These are phyloP conservation scores for Syzygium aromaticum DNA, from an alignment of 345 rosid species.

Conservation along the genomic window DNA sequence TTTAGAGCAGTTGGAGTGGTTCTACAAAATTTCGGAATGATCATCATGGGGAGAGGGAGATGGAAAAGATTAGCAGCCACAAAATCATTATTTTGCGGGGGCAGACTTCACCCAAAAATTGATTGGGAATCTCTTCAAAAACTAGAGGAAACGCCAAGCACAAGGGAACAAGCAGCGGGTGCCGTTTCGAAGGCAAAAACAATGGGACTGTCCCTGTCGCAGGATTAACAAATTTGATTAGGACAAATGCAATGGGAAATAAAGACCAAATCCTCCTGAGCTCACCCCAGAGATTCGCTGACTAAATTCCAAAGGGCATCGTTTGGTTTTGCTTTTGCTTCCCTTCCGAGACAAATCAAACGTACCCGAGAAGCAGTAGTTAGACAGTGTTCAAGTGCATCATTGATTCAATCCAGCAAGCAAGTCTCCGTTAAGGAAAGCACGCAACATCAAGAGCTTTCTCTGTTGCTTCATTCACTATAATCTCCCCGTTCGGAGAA, in stretches of 20 bases:
- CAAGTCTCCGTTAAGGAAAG: neutral
- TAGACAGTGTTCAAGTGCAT: neutral
- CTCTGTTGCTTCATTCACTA: neutral
- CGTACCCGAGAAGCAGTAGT: neutral
- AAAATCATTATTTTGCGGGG: neutral
- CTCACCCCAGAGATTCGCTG: constrained; percentile 9
- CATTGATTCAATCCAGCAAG: neutral
- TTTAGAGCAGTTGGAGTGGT: neutral
- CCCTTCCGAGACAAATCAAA: neutral
- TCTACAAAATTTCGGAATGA: neutral
- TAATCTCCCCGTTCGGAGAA: neutral
- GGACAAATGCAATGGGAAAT: neutral
- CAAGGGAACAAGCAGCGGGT: neutral
- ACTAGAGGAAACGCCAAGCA: neutral
- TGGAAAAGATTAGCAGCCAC: neutral
- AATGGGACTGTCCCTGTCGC: neutral
- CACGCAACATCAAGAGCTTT: neutral
- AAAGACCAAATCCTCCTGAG: constrained; percentile 2
- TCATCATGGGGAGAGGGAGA: neutral
- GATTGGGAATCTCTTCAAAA: neutral
- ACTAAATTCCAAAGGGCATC: neutral
- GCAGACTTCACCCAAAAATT: neutral
- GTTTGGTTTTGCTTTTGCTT: neutral
- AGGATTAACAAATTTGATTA: neutral
- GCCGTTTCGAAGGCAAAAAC: neutral